A percentile compares a stretch with the other conserved stretches of the same genome.
Conservation (phyloP, 164 flowering plant genomes). For the Brasenia schreberi region DNA sequence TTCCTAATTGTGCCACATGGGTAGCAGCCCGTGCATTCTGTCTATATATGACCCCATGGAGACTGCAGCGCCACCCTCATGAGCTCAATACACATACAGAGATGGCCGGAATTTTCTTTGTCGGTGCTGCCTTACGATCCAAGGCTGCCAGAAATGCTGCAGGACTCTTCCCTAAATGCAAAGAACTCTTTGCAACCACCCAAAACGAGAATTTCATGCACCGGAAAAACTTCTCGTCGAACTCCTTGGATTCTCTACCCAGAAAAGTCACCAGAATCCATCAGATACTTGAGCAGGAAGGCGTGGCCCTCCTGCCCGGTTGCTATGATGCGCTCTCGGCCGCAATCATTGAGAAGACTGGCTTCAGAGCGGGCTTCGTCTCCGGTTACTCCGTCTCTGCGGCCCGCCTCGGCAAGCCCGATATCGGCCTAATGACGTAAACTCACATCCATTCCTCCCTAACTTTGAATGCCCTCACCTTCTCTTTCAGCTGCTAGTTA, state of each 20-base stretch:
- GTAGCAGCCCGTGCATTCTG: no score
- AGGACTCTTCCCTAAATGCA: neutral
- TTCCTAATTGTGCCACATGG: no score
- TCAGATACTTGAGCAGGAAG: constrained; percentile 12
- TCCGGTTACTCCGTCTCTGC: constrained; percentile 22
- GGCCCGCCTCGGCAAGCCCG: constrained; percentile 15
- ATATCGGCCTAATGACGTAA: constrained; percentile 21
- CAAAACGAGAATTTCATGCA: neutral
- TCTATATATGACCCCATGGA: no score
- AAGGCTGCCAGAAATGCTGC: neutral
- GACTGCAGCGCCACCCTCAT: no score
- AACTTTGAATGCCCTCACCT: neutral
- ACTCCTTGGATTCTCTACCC: neutral
- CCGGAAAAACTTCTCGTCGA: neutral
- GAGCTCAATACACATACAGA: neutral
- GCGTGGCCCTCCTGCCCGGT: constrained; percentile 18
- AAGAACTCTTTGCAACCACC: neutral
- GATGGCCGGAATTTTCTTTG: neutral
- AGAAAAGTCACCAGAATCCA: constrained; percentile 8
- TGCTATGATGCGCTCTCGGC: constrained; percentile 20
- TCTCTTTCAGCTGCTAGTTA: neutral
- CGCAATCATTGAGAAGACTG: constrained; percentile 11
- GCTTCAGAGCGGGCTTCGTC: constrained; percentile 17
- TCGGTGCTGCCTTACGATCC: neutral
- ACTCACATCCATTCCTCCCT: neutral